These are phyloP conservation scores for Phylloporus rhodoxanthus DNA, from an alignment of 768 basidiomycete genomes.

Conservation along the genomic window DNA sequence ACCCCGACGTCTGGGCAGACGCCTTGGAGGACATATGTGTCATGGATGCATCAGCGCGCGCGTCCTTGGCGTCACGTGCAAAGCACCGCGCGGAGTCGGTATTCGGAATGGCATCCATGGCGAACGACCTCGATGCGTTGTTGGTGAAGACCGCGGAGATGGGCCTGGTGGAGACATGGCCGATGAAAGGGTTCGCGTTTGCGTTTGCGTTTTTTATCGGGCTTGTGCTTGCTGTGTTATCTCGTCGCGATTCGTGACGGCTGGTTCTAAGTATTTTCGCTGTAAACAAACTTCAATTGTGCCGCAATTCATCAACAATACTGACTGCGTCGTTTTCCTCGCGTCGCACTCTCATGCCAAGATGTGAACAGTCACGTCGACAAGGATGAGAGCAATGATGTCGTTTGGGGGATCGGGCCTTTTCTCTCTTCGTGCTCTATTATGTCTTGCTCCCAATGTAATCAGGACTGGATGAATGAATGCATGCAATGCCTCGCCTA, in stretches of 20 bases:
- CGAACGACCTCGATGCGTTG: constrained; percentile 48
- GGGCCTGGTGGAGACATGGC: constrained; percentile 37
- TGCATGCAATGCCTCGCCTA: no score
- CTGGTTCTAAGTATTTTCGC: neutral
- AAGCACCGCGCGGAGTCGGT: constrained; percentile 52
- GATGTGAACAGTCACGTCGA: no score
- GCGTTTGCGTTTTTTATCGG: constrained; percentile 21
- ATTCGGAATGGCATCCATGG: constrained; percentile 80
- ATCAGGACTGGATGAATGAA: no score
- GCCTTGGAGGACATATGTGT: constrained; percentile 56
- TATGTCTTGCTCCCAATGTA: no score
- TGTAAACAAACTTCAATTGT: no score
- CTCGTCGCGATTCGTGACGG: constrained; percentile 9
- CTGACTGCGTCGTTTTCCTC: no score
- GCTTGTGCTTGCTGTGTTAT: constrained; percentile 18
- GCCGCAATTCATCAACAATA: no score
- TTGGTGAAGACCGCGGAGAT: constrained; percentile 50
- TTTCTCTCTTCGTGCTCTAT: no score
- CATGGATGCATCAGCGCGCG: constrained; percentile 9
- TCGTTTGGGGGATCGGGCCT: no score
- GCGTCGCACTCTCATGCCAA: no score
- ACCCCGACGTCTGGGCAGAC: constrained; percentile 61
- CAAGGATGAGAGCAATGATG: no score
- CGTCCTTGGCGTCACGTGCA: constrained; percentile 48
- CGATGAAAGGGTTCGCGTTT: constrained; percentile 15